Evolutionary conservation across 495 filamentous ascomycete species (phyloP), one percentile per base, ranked within the genome.

Genomic region (Entonaema liquescens): DNA sequence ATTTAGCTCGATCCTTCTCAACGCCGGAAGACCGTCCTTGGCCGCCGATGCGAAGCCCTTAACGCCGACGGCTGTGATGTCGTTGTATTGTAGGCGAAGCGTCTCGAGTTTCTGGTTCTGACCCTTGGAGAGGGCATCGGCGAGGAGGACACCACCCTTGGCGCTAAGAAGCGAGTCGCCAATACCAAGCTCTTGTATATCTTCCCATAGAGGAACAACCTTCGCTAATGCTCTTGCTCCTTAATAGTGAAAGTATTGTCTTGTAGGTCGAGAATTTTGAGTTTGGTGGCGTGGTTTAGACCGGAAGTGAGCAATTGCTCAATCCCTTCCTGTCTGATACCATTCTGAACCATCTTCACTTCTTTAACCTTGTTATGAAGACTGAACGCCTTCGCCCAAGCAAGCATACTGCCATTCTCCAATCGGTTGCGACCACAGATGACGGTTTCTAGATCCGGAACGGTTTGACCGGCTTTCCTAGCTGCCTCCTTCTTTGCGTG

Each of bases 311-410:
- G 76, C 52, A 99, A 80, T 68, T 87, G 82, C 58, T 88, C 87
- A 73, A 97, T 93, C 65, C 95, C 95, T 80, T 98, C 93, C 76
- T 95, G 93, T 33, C 95, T 88, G 67, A 99, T 99, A 53, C 96
- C 95, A 79, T 99, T 98, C 79, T 98, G 95, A 36, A 95, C 93
- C 95, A 99, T 98, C 87, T 94, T 97, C 60, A 99, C 88, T 56
- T 89, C 89, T 78, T 90, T 91, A 31, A 98, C 84, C 28, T 87
- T 87, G 49, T 86, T 89, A 78, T 98, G 92, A 60, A 92, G 90
- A 71, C 88, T 86, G 75, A 93, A 97, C 0, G 92, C 87, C 74
- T 89, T 90, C 33, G 94, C 93, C 96, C 96, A 99, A 0, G 95
- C 94, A 17, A 85, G 88, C 96, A 98, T 98, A 69, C 89, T 93